Percentiles rank a stretch among this genome's conserved stretches.
Conservation (phyloP, 768 basidiomycete genomes). For the Erythrobasidium yunnanense region DNA sequence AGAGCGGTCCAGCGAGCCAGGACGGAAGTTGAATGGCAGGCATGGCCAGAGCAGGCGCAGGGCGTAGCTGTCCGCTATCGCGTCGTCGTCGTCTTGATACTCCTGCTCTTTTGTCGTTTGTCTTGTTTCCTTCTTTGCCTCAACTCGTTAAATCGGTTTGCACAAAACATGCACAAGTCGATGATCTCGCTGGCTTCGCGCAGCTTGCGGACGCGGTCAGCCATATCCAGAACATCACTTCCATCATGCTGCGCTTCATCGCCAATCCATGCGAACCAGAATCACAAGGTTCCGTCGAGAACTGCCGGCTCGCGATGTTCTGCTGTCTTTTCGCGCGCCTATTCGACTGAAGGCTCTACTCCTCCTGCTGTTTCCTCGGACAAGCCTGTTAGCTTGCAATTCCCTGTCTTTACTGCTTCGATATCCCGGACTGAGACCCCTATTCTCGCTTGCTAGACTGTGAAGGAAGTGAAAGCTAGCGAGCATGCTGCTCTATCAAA, state of each 20-base stretch:
- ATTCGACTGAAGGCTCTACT: slow-evolving; percentile 19
- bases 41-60: slow-evolving; percentile 17
- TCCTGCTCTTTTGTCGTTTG: too few species aligned
- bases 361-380: neutral
- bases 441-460: neutral
- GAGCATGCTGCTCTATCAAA: slow-evolving; percentile 2
- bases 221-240: too few species aligned
- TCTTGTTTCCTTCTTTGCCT: too few species aligned
- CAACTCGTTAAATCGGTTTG: too few species aligned
- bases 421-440: neutral
- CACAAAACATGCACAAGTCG: too few species aligned
- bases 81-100: too few species aligned
- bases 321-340: neutral
- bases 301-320: neutral
- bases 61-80: too few species aligned
- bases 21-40: slow-evolving; percentile 1
- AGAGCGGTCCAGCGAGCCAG: slow-evolving; percentile 20
- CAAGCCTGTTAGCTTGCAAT: neutral
- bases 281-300: too few species aligned
- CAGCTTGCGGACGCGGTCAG: too few species aligned
- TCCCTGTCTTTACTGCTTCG: neutral
- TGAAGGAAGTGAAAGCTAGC: neutral
- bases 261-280: too few species aligned
- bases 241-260: too few species aligned
- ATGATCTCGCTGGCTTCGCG: too few species aligned